Percentiles rank a stretch among this genome's conserved stretches.
Conservation (phyloP, 129 eudicot genomes). For the Ambrosia trifida region DNA sequence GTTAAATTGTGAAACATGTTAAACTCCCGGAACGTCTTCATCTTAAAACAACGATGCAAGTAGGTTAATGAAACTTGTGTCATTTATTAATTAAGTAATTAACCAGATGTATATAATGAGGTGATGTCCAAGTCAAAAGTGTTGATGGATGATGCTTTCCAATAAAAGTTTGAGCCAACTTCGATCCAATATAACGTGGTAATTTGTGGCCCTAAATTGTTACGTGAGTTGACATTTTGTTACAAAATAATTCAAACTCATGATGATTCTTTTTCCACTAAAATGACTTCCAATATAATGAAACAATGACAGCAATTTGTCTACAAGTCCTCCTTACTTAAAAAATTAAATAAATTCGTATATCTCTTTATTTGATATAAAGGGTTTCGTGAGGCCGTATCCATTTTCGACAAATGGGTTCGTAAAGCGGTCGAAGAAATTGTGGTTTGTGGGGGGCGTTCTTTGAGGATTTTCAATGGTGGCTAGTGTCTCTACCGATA, state of each 20-base stretch:
- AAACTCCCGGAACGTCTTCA: too few relatives aligned
- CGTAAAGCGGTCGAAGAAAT: too few relatives aligned
- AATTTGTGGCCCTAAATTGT: slow-evolving; percentile 37
- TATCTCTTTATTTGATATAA: too few relatives aligned
- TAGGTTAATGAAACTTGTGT: too few relatives aligned
- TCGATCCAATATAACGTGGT: slow-evolving; percentile 13
- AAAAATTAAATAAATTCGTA: background rate
- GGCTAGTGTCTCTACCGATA: too few relatives aligned
- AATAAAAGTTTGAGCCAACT: slow-evolving; percentile 19
- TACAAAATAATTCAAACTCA: slow-evolving; percentile 8
- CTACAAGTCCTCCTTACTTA: background rate
- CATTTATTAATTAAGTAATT: too few relatives aligned
- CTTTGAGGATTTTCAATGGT: too few relatives aligned
- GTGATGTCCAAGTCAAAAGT: slow-evolving; percentile 17
- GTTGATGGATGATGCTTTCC: slow-evolving; percentile 17
- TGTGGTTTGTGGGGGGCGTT: too few relatives aligned
- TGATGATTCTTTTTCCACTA: slow-evolving; percentile 27
- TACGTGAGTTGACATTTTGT: slow-evolving; percentile 35
- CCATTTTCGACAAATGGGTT: too few relatives aligned
- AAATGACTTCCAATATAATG: slow-evolving; percentile 27
- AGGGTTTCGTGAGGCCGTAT: too few relatives aligned
- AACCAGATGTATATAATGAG: background rate
- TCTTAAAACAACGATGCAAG: too few relatives aligned
- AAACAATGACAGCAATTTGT: background rate
- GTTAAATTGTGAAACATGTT: too few relatives aligned